Base-by-base conservation (phyloP, 169 alveolate species). In the Eimeria zaria region DNA sequence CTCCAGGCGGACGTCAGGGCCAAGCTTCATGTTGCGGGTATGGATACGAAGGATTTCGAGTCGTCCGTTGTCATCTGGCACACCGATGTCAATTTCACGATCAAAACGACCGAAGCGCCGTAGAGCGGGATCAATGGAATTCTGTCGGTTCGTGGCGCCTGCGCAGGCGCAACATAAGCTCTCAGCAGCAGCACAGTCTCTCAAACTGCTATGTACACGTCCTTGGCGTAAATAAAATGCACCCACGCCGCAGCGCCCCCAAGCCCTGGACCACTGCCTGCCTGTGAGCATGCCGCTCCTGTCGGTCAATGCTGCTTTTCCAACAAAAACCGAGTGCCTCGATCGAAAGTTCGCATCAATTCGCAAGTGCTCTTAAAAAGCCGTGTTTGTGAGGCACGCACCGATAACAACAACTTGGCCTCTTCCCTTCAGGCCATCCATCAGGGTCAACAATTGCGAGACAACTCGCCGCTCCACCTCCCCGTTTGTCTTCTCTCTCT, bases 401-500 rank as follows among this genome's bases (percentile, higher is more conserved):
- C 99, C 99, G 91, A 99, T 99, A 81, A 99, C 99, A 83, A 99
- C 99, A 62, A 99, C 99, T 95, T 99, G 99, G 33, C 99, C 99
- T 97, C 99, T 98, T 53, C 99, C 99, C 97, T 99, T 99, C 27
- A 99, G 98, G 53, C 99, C 99, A 96, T 99, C 99, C 99, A 99
- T 99, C 76, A 99, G 98, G 30, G 99, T 99, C 60, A 99, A 98
- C 84, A 99, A 97, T 98, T 99, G 99, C 22, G 99, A 99, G 36
- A 99, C 99, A 64, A 99, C 99, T 96, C 99, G 99, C 95, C 99
- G 99, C 97, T 99, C 99, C n/a, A 99, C 99, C 97, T 99, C 99
- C 18, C 99, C 99, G 98, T 99, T 99, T 8, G 99, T 99, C 97
- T 99, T 99, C 95, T 99, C 99, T 97, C 99, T 99, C 98, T 99